These are phyloP conservation scores for Fistulifera pelliculosa DNA, from an alignment of 108 stramenopile species.

Conservation along the genomic window DNA sequence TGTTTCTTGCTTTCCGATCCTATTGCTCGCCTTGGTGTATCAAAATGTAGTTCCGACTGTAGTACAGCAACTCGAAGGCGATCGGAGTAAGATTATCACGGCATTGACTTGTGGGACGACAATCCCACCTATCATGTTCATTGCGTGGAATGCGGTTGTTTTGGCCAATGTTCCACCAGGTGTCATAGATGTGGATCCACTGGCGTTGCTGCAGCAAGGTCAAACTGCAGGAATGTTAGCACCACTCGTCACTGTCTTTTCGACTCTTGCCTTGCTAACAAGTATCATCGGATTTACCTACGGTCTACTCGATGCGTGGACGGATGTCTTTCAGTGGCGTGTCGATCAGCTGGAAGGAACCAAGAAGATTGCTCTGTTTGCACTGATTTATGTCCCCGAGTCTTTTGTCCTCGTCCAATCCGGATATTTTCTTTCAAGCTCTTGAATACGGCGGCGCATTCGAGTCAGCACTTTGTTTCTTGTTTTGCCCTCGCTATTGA, in stretches of 20 bases:
- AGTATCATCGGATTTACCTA: slow-evolving; percentile 67
- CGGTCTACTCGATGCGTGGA: slow-evolving; percentile 65
- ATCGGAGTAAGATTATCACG: slow-evolving; percentile 61
- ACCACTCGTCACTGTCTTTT: slow-evolving; percentile 37
- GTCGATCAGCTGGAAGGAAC: slow-evolving; percentile 28
- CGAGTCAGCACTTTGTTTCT: slow-evolving; percentile 56
- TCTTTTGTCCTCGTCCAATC: slow-evolving; percentile 30
- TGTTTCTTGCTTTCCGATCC: slow-evolving; percentile 62
- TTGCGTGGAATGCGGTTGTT: slow-evolving; percentile 79
- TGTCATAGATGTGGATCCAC: slow-evolving; percentile 23
- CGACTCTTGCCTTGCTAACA: slow-evolving; percentile 51
- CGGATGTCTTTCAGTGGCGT: slow-evolving; percentile 28
- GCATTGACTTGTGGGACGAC: slow-evolving; percentile 69
- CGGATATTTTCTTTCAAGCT: slow-evolving; percentile 45
- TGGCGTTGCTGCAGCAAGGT: slow-evolving; percentile 24
- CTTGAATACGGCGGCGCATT: slow-evolving; percentile 72
- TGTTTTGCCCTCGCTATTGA: slow-evolving; percentile 65
- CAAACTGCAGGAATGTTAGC: slow-evolving; percentile 16
- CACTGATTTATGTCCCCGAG: slow-evolving; percentile 39
- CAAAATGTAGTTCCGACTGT: slow-evolving; percentile 86
- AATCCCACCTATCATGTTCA: slow-evolving; percentile 69
- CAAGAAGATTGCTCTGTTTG: slow-evolving; percentile 54
- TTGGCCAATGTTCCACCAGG: slow-evolving; percentile 46
- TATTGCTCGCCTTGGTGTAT: slow-evolving; percentile 73
- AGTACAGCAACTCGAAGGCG: slow-evolving; percentile 66